Evolutionary conservation across 2,329 filamentous ascomycete genomes (phyloP).

Genomic region (Aspergillus sp.): DNA sequence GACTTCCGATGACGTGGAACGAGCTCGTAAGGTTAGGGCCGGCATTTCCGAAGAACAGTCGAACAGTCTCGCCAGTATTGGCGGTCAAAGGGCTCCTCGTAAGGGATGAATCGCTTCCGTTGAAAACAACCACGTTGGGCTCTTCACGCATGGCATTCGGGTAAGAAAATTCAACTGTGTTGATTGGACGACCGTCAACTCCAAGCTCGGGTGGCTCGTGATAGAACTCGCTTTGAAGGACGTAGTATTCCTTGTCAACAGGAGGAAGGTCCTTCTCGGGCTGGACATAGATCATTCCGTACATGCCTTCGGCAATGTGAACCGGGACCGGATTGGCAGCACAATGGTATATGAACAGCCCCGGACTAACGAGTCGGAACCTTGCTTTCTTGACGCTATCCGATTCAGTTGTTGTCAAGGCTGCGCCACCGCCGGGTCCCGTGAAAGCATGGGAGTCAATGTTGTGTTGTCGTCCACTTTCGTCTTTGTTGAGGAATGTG

Average conservation of each 20-base stretch:
- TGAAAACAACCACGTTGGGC: conserved; percentile 33
- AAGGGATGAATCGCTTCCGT: conserved; percentile 32
- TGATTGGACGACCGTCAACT: conserved; percentile 30
- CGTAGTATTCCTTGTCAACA: conserved; percentile 37
- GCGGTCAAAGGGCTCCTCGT: conserved; percentile 34
- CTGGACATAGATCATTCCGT: conserved; percentile 38
- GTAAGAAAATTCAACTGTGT: conserved; percentile 36
- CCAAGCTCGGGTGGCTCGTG: conserved; percentile 35
- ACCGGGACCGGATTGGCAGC: conserved; percentile 37
- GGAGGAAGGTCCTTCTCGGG: conserved; percentile 29
- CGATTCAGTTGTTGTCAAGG: conserved; percentile 33
- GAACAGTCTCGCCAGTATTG: conserved; percentile 27
- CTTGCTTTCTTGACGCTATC: conserved; percentile 32
- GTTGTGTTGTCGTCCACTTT: conserved; percentile 36
- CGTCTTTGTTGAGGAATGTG: conserved; percentile 33
- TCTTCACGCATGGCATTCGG: conserved; percentile 34
- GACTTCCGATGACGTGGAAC: conserved; percentile 33
- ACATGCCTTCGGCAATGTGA: conserved; percentile 41
- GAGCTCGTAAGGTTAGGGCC: conserved; percentile 36
- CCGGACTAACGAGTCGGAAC: conserved; percentile 32
- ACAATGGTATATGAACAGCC: conserved; percentile 37
- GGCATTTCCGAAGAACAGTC: conserved; percentile 38
- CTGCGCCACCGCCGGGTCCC: conserved; percentile 34
- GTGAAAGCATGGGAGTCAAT: conserved; percentile 38
- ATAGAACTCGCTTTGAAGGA: conserved; percentile 41